Percentiles rank a stretch among this genome's conserved stretches.
Conservation (phyloP, 2,329 filamentous ascomycete genomes). For the Pseudocercospora eumusae region DNA sequence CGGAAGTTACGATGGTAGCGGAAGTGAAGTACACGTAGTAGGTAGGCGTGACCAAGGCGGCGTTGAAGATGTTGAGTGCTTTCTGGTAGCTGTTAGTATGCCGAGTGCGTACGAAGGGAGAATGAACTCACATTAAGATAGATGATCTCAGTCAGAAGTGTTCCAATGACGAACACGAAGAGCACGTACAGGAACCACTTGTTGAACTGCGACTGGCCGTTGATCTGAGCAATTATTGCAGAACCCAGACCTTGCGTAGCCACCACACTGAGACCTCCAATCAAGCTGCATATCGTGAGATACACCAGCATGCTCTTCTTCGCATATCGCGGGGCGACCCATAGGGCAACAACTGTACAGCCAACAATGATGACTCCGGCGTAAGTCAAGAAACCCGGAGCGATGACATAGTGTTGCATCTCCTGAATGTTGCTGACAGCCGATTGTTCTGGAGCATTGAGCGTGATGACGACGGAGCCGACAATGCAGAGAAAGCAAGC, state of each 20-base stretch:
- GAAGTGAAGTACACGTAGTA: slow-evolving; percentile 99
- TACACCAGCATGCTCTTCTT: slow-evolving; percentile 99
- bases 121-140: slow-evolving; percentile 81
- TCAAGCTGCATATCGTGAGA: slow-evolving; percentile 90
- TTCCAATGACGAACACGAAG: slow-evolving; percentile 85
- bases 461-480: slow-evolving; percentile 87
- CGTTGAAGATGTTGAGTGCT: slow-evolving; percentile 96
- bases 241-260: slow-evolving; percentile 90
- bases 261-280: slow-evolving; percentile 92
- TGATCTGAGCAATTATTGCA: slow-evolving; percentile 83
- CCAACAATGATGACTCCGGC: slow-evolving; percentile 79
- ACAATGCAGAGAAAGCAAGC: slow-evolving; percentile 94
- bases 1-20: slow-evolving; percentile 90
- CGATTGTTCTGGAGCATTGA: slow-evolving; percentile 86
- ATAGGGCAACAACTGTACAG: slow-evolving; percentile 71
- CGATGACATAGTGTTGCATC: slow-evolving; percentile 84
- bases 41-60: slow-evolving; percentile 92
- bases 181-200: slow-evolving; percentile 96
- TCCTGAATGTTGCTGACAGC: slow-evolving; percentile 86
- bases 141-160: slow-evolving; percentile 88
- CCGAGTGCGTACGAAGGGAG: background rate
- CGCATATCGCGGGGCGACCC: slow-evolving; percentile 81
- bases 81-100: slow-evolving; percentile 63
- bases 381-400: slow-evolving; percentile 83
- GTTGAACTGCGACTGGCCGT: slow-evolving; percentile 85